Conservation (phyloP, 345 rosid species). For the Sapria himalayana region DNA sequence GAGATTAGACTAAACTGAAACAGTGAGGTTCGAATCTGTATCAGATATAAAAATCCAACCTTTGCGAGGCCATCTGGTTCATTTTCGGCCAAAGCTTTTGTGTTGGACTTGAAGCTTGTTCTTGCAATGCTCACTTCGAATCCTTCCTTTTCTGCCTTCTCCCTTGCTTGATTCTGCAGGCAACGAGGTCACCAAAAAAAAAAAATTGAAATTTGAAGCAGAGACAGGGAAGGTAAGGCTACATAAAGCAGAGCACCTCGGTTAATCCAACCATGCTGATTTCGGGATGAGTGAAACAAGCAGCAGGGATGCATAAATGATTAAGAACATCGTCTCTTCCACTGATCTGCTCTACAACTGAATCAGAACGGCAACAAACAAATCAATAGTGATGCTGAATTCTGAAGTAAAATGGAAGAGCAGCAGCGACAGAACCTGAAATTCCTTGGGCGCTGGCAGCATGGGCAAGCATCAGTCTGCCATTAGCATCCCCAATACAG, state of each 20-base stretch:
- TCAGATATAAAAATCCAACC: constrained; percentile 33
- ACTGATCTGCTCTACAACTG: constrained; percentile 91
- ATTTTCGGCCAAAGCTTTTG: constrained; percentile 92
- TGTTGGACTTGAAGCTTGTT: constrained; percentile 98
- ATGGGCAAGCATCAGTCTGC: constrained; percentile 99
- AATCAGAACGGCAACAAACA: constrained; percentile 6
- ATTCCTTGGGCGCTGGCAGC: constrained; percentile 99
- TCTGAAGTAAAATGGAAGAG: background rate
- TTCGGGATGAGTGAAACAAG: constrained; percentile 99
- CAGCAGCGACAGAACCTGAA: constrained; percentile 30
- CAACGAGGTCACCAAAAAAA: too few relatives aligned
- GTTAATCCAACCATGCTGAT: constrained; percentile 99
- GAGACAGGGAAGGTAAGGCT: too few relatives aligned
- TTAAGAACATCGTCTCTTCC: constrained; percentile 86
- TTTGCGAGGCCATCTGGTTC: constrained; percentile 98
- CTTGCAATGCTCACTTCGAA: constrained; percentile 69
- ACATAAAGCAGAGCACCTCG: too few relatives aligned
- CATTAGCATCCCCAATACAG: constrained; percentile 94
- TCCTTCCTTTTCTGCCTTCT: constrained; percentile 78
- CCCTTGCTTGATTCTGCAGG: constrained; percentile 92
- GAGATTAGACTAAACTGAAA: background rate
- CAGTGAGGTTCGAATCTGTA: background rate
- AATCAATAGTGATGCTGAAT: constrained; percentile 2
- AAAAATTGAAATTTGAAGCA: background rate
- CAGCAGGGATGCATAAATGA: constrained; percentile 92